These are phyloP conservation scores for Aureobasidium sp. DNA, from an alignment of 2,329 filamentous ascomycete genomes.

Conservation along the genomic window DNA sequence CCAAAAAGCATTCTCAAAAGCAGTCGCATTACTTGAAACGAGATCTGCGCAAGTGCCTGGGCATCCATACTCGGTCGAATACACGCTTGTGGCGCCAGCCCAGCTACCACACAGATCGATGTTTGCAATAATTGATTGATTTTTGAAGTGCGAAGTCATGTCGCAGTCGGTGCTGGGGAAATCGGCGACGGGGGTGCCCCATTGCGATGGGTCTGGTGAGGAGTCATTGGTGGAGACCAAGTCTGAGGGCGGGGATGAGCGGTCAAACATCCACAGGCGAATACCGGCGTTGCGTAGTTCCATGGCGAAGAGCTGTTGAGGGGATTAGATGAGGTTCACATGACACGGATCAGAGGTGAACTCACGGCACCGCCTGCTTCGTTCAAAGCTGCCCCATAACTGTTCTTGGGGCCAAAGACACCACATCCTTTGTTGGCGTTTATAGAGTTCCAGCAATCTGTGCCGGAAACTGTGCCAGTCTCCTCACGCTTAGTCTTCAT, in stretches of 20 bases:
- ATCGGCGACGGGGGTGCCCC: conserved; percentile 44
- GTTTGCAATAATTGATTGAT: conserved; percentile 32
- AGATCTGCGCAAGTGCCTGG: conserved; percentile 48
- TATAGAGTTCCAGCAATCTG: conserved; percentile 20
- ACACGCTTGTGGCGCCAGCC: conserved; percentile 26
- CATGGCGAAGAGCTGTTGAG: conserved; percentile 39
- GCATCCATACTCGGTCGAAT: conserved; percentile 30
- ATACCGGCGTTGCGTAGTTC: conserved; percentile 54
- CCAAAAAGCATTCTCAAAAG: conserved; percentile 55
- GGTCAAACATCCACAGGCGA: conserved; percentile 34
- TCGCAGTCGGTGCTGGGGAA: conserved; percentile 50
- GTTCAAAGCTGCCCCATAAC: conserved; percentile 27
- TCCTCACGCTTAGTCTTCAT: conserved; percentile 29
- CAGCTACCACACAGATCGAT: conserved; percentile 32
- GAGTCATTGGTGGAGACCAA: not conserved
- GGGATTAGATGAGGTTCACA: not conserved
- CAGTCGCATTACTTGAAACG: conserved; percentile 48
- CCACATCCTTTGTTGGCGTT: conserved; percentile 26
- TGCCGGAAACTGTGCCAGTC: conserved; percentile 20
- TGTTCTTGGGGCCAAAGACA: conserved; percentile 20
- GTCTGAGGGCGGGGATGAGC: conserved; percentile 36
- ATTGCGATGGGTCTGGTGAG: not conserved
- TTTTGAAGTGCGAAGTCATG: conserved; percentile 29
- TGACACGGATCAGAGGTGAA: conserved; percentile 10
- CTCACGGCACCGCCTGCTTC: conserved; percentile 23